Conservation (phyloP, 2,329 filamentous ascomycete species). For the Aspergillus sp. region DNA sequence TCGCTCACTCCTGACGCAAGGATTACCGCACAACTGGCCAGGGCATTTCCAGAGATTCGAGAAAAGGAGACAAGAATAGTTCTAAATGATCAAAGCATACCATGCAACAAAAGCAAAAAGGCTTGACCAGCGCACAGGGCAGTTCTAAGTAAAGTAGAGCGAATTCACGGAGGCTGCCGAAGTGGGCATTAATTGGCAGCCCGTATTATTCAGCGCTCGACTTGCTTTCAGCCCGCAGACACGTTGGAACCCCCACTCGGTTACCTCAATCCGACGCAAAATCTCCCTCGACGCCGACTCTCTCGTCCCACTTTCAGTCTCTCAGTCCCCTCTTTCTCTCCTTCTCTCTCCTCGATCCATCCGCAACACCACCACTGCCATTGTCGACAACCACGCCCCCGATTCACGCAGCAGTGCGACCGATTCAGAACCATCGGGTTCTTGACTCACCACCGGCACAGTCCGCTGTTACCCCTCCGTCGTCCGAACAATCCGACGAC, state of each 20-base stretch:
- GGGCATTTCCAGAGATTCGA: background rate
- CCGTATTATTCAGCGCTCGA: conserved; percentile 6
- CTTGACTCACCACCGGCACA: conserved; percentile 4
- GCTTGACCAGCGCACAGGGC: background rate
- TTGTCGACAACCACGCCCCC: conserved; percentile 10
- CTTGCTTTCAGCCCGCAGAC: background rate
- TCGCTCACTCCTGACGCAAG: background rate
- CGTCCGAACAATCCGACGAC: background rate
- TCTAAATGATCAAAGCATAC: background rate
- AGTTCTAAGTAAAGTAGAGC: background rate
- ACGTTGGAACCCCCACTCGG: conserved; percentile 1
- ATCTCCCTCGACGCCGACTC: conserved; percentile 18
- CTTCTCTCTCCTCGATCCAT: conserved; percentile 1
- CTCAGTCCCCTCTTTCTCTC: conserved; percentile 6
- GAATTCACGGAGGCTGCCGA: background rate
- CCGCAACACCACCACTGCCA: background rate
- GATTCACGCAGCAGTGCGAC: background rate
- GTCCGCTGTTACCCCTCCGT: conserved; percentile 2
- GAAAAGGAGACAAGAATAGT: background rate
- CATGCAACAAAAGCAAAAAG: background rate
- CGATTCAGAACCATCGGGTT: background rate
- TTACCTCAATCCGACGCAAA: conserved; percentile 15
- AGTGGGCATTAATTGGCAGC: background rate
- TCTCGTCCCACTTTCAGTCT: conserved; percentile 15
- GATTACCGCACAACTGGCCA: background rate